These are phyloP conservation scores for Aspergillus glaucus DNA, from an alignment of 2,329 filamentous ascomycete genomes.

Conservation along the genomic window DNA sequence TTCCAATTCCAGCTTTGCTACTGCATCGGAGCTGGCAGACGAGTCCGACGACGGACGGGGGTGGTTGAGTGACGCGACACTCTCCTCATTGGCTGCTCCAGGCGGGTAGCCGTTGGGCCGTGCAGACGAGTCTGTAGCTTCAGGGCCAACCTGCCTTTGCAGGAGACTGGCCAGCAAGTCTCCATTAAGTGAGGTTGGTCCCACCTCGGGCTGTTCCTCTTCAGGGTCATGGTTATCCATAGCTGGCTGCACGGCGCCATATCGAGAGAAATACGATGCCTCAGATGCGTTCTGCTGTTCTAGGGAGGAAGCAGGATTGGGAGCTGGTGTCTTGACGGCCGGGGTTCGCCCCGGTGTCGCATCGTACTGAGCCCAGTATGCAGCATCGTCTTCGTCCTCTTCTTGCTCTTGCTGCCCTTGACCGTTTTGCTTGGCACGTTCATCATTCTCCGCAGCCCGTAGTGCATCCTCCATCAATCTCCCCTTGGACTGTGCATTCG, in stretches of 20 bases:
- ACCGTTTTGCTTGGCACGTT: slow-evolving; percentile 3
- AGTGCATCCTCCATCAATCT: slow-evolving; percentile 32
- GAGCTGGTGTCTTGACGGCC: slow-evolving; percentile 31
- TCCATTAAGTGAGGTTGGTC: slow-evolving; percentile 50
- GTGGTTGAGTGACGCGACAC: slow-evolving; percentile 31
- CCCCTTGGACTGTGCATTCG: slow-evolving; percentile 43
- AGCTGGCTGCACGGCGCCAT: slow-evolving; percentile 58
- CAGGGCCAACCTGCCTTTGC: slow-evolving; percentile 28
- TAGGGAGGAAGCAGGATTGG: slow-evolving; percentile 17
- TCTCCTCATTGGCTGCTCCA: slow-evolving; percentile 15
- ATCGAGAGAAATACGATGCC: slow-evolving; percentile 55
- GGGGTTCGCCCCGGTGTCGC: slow-evolving; percentile 49
- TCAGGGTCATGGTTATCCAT: slow-evolving; percentile 58
- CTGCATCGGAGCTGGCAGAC: slow-evolving; percentile 40
- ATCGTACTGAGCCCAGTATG: slow-evolving; percentile 61
- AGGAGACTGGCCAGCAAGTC: slow-evolving; percentile 41
- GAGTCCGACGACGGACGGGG: slow-evolving; percentile 40
- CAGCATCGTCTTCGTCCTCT: slow-evolving; percentile 55
- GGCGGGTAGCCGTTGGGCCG: slow-evolving; percentile 17
- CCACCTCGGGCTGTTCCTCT: slow-evolving; percentile 44
- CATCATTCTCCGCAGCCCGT: slow-evolving; percentile 20
- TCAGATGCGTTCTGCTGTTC: slow-evolving; percentile 41
- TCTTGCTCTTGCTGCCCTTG: slow-evolving; percentile 20
- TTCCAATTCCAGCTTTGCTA: slow-evolving; percentile 51
- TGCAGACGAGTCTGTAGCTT: slow-evolving; percentile 11